Evolutionary conservation across 2,329 filamentous ascomycete genomes (phyloP), one percentile per base, ranked within the genome.

Genomic region (Thyridium curvatum): DNA sequence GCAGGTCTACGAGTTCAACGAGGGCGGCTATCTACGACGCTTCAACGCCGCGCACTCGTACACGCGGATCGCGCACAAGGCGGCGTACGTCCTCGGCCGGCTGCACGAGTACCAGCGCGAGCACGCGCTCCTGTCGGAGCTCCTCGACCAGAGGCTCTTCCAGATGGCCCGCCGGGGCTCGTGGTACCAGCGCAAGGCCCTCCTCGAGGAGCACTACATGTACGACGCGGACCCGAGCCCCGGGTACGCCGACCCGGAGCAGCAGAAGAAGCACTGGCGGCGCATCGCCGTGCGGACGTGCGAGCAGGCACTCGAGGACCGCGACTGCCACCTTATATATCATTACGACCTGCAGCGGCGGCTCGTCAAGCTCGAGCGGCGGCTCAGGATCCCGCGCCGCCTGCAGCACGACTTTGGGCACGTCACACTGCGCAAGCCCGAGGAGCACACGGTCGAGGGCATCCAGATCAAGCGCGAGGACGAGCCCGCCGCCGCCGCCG

Each of bases 161-260:
- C 90, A 97, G 52, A 72, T 85, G 32, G 79, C 89, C 2, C 77
- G 90, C 18, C 78, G 93, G 32, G 93, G 93, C 1, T 79, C 82
- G 1, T 98, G 93, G 93, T 97, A 97, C 56, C 90, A 96, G 55
- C 85, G 93, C 15, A 95, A 94, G 61, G 93, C 91, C 1, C 67
- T 98, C 1, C 62, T 98, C 2, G 93, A 98, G 64, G 93, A 98
- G 58, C 89, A 94, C 55, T 97, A 98, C 59, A 90, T 97, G 86
- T 74, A 80, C 53, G 68, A 72, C 4, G 55, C 85, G 6, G 71
- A 68, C 21, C 65, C 73, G 0, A 59, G 59, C 3, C 59, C 61
- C 0, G 49, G 50, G 3, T 61, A 58, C 5, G 41, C 52, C 4
- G 58, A 69, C 28, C 32, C 53, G 4, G 71, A 72, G 18, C 54